Evolutionary conservation across 1,284 basidiomycete species (phyloP), one percentile per base, ranked within the genome.

Genomic region (Cryptococcus sp.): DNA sequence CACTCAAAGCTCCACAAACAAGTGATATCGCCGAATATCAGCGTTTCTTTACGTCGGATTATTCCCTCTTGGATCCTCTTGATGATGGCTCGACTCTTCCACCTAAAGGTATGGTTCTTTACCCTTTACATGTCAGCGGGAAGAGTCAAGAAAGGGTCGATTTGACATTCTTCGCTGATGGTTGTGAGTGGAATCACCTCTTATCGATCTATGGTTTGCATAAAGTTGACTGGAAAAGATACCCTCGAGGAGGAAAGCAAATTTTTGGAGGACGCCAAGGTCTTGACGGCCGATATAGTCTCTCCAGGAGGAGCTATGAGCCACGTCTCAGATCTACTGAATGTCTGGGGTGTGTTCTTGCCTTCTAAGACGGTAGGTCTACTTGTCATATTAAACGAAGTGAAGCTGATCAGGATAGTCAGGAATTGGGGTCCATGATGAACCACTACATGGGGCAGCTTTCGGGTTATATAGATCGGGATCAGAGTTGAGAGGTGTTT

Each of bases 381-480:
- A 54, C 33, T 50, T 42, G 30, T 33, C 48, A 10, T 23, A n/a
- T 42, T n/a, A 38, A 14, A 33, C 8, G 11, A 10, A 32, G 13
- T 7, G n/a, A 8, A 3, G 32, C 35, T 31, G 32, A 46, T n/a
- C 15, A 37, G 46, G 37, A n/a, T 62, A 90, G 87, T 88, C 85
- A 54, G 89, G 89, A 2, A 81, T 90, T 42, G 89, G 89, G 2
- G 80, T 81, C 2, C 83, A 84, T 46, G 86, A 86, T 31, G 76
- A 78, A 50, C 84, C 87, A 1, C 86, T 86, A 57, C 80, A 87
- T 83, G 88, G 65, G 60, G 81, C 87, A 2, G 79, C 84, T 0
- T 91, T 86, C 65, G 89, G 89, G 4, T 77, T 91, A 4, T 91
- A 89, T 71, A 81, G 89, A 36, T 82, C 86, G 56, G 89, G 88